Evolutionary conservation across 768 basidiomycete species (phyloP).

Genomic region (Podaxis sp.): DNA sequence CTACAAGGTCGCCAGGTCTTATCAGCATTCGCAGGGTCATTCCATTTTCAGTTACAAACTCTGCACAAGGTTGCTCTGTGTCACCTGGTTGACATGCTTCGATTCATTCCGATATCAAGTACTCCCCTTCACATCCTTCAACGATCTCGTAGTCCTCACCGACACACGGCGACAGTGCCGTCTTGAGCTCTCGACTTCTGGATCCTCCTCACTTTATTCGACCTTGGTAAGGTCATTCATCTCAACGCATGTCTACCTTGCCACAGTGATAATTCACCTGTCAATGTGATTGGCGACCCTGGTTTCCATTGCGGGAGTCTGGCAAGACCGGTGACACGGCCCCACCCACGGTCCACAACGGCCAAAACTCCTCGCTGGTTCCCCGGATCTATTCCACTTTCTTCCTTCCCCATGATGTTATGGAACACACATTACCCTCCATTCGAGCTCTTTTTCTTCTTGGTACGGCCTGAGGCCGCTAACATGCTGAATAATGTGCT

Average conservation of each 20-base stretch:
- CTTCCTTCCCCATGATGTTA: conserved; percentile 6
- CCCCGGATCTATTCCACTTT: conserved; percentile 6
- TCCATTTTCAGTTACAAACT: conserved; percentile 20
- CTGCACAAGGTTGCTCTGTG: conserved; percentile 6
- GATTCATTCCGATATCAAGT: conserved; percentile 6
- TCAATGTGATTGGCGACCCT: conserved; percentile 1
- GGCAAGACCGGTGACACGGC: not conserved
- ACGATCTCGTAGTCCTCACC: not conserved
- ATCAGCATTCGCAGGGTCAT: conserved; percentile 21
- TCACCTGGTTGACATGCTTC: conserved; percentile 4
- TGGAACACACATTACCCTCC: not conserved
- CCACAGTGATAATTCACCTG: not conserved
- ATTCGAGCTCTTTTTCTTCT: not conserved
- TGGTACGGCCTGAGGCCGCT: not conserved
- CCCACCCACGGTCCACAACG: not conserved
- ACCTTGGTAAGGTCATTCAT: not conserved
- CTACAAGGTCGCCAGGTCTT: conserved; percentile 13
- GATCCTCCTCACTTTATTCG: not conserved
- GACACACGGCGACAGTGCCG: not conserved
- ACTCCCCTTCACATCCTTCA: not conserved
- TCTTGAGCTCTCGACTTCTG: not conserved
- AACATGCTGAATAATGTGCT: not conserved
- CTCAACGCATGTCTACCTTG: not conserved
- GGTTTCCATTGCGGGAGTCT: conserved; percentile 14
- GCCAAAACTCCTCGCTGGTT: not conserved